Conservation (phyloP, 495 filamentous ascomycete genomes). For the Bacidia gigantensis region DNA sequence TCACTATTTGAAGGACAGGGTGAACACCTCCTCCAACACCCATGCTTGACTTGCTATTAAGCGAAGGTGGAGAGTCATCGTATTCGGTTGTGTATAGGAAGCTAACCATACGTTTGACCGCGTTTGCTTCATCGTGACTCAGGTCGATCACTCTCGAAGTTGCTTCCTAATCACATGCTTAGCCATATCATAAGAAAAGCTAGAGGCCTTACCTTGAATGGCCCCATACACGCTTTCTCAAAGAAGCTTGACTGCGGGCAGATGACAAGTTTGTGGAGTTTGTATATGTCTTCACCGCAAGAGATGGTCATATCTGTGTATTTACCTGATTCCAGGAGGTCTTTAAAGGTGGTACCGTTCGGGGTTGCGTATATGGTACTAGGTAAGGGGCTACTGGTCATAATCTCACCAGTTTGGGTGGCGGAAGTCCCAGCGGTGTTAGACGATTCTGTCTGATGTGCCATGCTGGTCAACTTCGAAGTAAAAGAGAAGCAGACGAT, state of each 20-base stretch:
- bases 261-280: conserved; percentile 25
- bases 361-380: neutral
- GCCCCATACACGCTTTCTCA: conserved; percentile 17
- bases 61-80: neutral
- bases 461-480: neutral
- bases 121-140: neutral
- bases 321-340: conserved; percentile 10
- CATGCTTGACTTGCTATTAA: neutral
- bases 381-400: neutral
- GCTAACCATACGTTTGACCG: neutral
- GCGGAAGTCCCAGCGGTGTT: neutral
- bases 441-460: neutral
- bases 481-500: neutral
- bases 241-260: conserved; percentile 25
- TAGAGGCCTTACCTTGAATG: conserved; percentile 17
- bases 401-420: neutral
- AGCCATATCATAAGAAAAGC: neutral
- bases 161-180: neutral
- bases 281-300: conserved; percentile 19
- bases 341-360: neutral
- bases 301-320: conserved; percentile 25
- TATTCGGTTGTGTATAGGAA: conserved; percentile 5
- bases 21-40: neutral
- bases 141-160: neutral
- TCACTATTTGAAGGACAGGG: neutral